These are phyloP conservation scores for Candida bentonensis DNA, from an alignment of 805 yeast genomes.

Conservation along the genomic window DNA sequence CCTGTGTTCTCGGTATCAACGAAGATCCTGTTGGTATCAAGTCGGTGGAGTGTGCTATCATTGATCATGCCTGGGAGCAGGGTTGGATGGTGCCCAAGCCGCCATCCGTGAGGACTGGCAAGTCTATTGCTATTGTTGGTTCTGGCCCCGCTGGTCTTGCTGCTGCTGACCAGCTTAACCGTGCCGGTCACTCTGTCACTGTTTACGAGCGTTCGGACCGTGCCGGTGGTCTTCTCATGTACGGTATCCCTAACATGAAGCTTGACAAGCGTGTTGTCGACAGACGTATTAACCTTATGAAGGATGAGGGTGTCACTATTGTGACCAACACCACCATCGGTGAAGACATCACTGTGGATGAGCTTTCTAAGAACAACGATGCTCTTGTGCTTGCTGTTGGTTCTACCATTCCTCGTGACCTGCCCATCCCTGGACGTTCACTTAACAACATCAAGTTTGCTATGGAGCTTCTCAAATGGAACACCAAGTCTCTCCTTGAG, in stretches of 20 bases:
- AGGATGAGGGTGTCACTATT: slow-evolving; percentile 78
- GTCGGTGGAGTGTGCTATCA: slow-evolving; percentile 89
- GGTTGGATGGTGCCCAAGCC: slow-evolving; percentile 90
- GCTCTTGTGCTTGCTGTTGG: slow-evolving; percentile 91
- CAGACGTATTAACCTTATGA: slow-evolving; percentile 82
- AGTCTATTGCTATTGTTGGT: slow-evolving; percentile 74
- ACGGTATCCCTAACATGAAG: slow-evolving; percentile 99
- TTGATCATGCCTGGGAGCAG: slow-evolving; percentile 89
- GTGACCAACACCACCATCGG: slow-evolving; percentile 71
- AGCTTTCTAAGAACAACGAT: slow-evolving; percentile 49
- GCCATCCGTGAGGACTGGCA: slow-evolving; percentile 72
- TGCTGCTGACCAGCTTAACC: slow-evolving; percentile 91
- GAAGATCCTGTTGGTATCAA: slow-evolving; percentile 95
- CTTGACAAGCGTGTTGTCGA: slow-evolving; percentile 84
- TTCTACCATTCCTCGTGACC: slow-evolving; percentile 90
- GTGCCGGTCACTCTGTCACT: slow-evolving; percentile 86
- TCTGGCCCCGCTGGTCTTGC: slow-evolving; percentile 98
- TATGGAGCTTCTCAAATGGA: slow-evolving; percentile 76
- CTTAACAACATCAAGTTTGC: slow-evolving; percentile 85
- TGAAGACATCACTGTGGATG: slow-evolving; percentile 61
- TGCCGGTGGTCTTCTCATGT: slow-evolving; percentile 95
- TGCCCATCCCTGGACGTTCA: slow-evolving; percentile 87
- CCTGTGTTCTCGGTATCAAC: slow-evolving; percentile 84
- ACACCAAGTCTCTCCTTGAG: slow-evolving; percentile 81
- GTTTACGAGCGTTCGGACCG: slow-evolving; percentile 91